Conservation (phyloP, 2,329 filamentous ascomycete species). For the Curvularia lunata region DNA sequence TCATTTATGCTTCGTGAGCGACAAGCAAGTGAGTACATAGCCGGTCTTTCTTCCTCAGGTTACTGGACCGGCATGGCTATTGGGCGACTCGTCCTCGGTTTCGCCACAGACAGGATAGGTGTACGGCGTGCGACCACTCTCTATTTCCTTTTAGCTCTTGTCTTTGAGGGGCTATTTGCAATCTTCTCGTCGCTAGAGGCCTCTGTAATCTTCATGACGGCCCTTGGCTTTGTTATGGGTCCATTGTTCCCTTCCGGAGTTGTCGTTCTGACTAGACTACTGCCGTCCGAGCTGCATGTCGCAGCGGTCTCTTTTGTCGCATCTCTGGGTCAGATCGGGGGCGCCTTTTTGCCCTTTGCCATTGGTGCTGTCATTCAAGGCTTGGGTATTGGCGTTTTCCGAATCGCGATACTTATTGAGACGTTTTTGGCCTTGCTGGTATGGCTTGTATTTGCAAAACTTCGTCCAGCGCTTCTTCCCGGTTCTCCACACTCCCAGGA, state of each 20-base stretch:
- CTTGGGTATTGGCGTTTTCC: conserved; percentile 50
- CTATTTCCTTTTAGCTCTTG: conserved; percentile 33
- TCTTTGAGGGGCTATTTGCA: conserved; percentile 31
- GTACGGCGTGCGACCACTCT: conserved; percentile 34
- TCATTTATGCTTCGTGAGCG: conserved; percentile 55
- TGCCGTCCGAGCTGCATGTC: conserved; percentile 52
- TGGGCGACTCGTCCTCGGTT: conserved; percentile 44
- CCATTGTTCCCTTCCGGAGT: conserved; percentile 54
- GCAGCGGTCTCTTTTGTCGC: conserved; percentile 54
- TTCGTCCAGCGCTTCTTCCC: conserved; percentile 3
- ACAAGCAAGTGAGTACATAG: conserved; percentile 44
- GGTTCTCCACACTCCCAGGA: conserved; percentile 1
- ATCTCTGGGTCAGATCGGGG: conserved; percentile 54
- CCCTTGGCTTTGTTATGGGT: conserved; percentile 51
- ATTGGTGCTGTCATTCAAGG: conserved; percentile 52
- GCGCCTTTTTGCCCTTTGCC: conserved; percentile 52
- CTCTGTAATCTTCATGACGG: conserved; percentile 41
- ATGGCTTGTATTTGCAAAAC: conserved; percentile 32
- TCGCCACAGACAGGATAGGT: conserved; percentile 36
- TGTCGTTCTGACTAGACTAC: conserved; percentile 46
- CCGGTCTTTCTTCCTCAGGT: conserved; percentile 52
- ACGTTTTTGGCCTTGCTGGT: conserved; percentile 28
- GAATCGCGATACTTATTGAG: conserved; percentile 37
- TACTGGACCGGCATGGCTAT: conserved; percentile 56
- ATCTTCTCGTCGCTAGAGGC: conserved; percentile 22